A percentile compares a stretch with the other conserved stretches of the same genome.
Evolutionary conservation across 2,329 filamentous ascomycete species (phyloP).

Genomic region (Nothophaeocryptopus gaeumannii): DNA sequence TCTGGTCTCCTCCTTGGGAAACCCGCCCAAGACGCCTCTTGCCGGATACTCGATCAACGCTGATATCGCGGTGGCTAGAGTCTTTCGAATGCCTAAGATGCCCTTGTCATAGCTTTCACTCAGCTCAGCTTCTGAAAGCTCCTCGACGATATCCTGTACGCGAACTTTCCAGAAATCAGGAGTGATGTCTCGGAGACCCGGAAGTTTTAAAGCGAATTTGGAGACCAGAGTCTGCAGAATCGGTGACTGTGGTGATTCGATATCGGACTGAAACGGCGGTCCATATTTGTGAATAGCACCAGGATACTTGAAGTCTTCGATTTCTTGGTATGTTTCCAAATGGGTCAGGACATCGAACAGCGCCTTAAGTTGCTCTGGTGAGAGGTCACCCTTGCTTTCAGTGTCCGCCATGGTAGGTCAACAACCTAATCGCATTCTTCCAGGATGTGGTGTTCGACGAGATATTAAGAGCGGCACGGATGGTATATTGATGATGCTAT

Average conservation of each 20-base stretch:
- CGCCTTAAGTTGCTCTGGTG: slow-evolving; percentile 48
- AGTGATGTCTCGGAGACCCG: slow-evolving; percentile 63
- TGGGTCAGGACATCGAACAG: slow-evolving; percentile 56
- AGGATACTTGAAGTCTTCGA: slow-evolving; percentile 67
- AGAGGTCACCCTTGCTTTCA: slow-evolving; percentile 31
- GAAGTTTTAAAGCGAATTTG: slow-evolving; percentile 63
- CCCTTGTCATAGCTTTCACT: slow-evolving; percentile 83
- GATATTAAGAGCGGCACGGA: too few relatives aligned
- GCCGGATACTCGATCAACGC: slow-evolving; percentile 67
- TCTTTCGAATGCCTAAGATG: slow-evolving; percentile 69
- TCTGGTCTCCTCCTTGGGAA: slow-evolving; percentile 41
- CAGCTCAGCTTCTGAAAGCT: slow-evolving; percentile 65
- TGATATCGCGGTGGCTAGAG: slow-evolving; percentile 68
- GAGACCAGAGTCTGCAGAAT: slow-evolving; percentile 67
- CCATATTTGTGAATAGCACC: slow-evolving; percentile 66
- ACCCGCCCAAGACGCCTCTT: slow-evolving; percentile 64
- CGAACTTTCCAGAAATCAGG: slow-evolving; percentile 64
- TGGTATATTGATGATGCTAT: too few relatives aligned
- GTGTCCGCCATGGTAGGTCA: slow-evolving; percentile 15
- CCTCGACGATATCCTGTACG: slow-evolving; percentile 58
- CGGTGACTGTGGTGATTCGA: slow-evolving; percentile 56
- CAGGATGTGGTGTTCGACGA: too few relatives aligned
- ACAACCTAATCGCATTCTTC: too few relatives aligned
- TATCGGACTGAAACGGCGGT: slow-evolving; percentile 59
- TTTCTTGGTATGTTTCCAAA: slow-evolving; percentile 61